Base-by-base conservation (phyloP, 306 rosid species). In the Pyrus communis region DNA sequence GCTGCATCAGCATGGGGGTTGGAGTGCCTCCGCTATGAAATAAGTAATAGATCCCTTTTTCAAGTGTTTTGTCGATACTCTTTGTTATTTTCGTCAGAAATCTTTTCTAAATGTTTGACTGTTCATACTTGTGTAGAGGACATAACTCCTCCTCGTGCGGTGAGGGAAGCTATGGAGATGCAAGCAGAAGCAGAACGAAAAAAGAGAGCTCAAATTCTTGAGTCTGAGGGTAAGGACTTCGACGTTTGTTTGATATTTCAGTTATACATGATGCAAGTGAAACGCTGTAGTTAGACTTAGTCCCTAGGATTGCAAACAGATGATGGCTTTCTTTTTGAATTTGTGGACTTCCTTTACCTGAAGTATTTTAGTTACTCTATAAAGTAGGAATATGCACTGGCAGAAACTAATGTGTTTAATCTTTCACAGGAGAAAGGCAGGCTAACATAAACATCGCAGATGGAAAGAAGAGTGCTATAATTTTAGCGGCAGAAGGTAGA, bases 111-210 rank as follows among this genome's bases (percentile, higher is more conserved):
- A 64, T 52, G 42, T 35, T 83, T 49, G 74, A 33, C 23, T 51
- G 51, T 49, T 70, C 77, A 43, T 78, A 76, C 76, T 87, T 78
- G 70, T 67, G 27, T 81, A 95, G 97, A 93, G 99, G 99, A 95
- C 81, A 92, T 92, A 79, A 90, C 92, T 83, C 99, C 99, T 81
- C 99, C 99, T 23, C 93, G 90, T 70, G 97, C 97, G 59, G 99
- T 95, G 75, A 90, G 91, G 85, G 96, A 90, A 55, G 91, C 99
- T 59, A 95, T 95, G 99, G 97, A 95, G 84, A 89, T 92, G 99
- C 99, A 95, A 87, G 99, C 99, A 15, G 99, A 92, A 82, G 99
- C 99, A 67, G 99, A 95, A 79, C 87, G 99, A 69, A 92, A 89
- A 79, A 95, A 86, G 90, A 90, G 98, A 86, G 97, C 97, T 82